Percentiles rank a stretch among this genome's conserved stretches.
These are phyloP conservation scores for Volvox africanus DNA, from an alignment of 139 green algal genomes.

Conservation along the genomic window DNA sequence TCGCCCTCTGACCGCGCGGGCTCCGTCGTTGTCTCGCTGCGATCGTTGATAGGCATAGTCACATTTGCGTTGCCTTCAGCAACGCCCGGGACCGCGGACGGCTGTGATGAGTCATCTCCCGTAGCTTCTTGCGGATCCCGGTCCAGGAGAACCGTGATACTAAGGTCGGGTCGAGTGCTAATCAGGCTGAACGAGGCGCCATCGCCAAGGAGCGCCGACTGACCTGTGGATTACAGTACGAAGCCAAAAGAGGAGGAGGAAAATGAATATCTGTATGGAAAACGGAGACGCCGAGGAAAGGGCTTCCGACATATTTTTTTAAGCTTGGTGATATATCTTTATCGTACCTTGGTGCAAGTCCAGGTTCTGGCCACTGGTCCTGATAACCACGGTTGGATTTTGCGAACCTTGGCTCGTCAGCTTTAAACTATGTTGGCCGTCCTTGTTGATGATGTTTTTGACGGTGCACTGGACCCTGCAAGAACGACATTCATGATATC, in stretches of 20 bases:
- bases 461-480: constrained; percentile 19
- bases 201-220: not conserved
- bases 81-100: too few relatives aligned
- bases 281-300: not conserved
- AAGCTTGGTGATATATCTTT: not conserved
- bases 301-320: not conserved
- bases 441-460: not conserved
- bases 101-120: too few relatives aligned
- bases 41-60: too few relatives aligned
- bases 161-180: constrained; percentile 19
- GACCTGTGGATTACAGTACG: not conserved
- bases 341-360: not conserved
- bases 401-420: not conserved
- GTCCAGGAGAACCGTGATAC: not conserved
- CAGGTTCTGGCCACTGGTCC: not conserved
- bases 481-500: too few relatives aligned
- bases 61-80: too few relatives aligned
- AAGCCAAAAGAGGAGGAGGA: not conserved
- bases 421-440: not conserved
- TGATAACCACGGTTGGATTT: not conserved
- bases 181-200: constrained; percentile 26
- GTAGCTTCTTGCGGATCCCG: not conserved
- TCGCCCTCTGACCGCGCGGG: too few relatives aligned
- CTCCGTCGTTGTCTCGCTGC: too few relatives aligned
- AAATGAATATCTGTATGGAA: not conserved